These are phyloP conservation scores for Diatrype stigma DNA, from an alignment of 2,329 filamentous ascomycete species.

Conservation along the genomic window DNA sequence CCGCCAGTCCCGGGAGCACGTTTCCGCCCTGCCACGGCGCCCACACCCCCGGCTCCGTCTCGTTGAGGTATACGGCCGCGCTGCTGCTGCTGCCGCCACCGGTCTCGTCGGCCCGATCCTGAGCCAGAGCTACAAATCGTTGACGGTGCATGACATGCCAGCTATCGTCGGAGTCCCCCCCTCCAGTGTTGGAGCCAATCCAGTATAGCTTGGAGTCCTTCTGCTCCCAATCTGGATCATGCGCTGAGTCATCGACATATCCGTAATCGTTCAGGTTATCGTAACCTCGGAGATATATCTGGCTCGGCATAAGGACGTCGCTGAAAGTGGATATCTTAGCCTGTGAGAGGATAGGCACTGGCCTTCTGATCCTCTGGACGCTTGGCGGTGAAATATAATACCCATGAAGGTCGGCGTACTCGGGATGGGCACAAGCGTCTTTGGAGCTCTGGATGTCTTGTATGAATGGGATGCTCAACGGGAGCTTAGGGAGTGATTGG, in stretches of 20 bases:
- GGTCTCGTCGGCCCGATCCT: conserved; percentile 23
- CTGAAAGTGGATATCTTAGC: conserved; percentile 42
- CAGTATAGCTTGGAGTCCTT: conserved; percentile 53
- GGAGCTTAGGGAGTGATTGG: not conserved
- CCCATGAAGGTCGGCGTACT: conserved; percentile 40
- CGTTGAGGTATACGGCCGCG: not conserved
- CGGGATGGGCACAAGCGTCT: conserved; percentile 41
- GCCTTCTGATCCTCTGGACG: conserved; percentile 34
- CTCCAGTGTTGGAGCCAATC: conserved; percentile 53
- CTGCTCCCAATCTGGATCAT: conserved; percentile 43
- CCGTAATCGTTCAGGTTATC: conserved; percentile 21
- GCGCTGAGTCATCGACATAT: conserved; percentile 35
- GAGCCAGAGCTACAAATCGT: conserved; percentile 35
- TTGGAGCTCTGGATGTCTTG: conserved; percentile 19
- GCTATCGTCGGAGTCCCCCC: conserved; percentile 26
- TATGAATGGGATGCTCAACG: conserved; percentile 33
- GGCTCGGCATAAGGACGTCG: conserved; percentile 49
- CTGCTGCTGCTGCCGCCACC: not conserved
- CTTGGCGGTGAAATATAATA: conserved; percentile 40
- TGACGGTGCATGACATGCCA: conserved; percentile 47
- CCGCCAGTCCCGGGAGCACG: conserved; percentile 33
- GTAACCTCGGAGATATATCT: conserved; percentile 36
- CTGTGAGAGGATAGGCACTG: conserved; percentile 44
- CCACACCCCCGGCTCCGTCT: not conserved
- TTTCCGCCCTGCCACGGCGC: conserved; percentile 9